These are phyloP conservation scores for Oryza glumipatula DNA, from an alignment of 176 grass and related monocot species.

Conservation along the genomic window DNA sequence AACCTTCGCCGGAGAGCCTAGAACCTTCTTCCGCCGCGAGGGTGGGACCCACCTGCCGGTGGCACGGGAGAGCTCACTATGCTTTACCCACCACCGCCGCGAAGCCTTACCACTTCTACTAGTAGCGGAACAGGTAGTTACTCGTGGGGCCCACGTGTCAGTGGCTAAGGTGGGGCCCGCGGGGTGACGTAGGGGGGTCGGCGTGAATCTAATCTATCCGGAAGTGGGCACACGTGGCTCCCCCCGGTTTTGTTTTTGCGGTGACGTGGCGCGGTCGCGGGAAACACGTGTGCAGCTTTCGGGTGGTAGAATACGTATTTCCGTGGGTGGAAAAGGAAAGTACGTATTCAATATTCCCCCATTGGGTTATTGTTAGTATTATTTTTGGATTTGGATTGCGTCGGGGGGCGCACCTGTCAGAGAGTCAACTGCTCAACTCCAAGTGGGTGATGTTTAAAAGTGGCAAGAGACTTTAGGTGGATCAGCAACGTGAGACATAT, in stretches of 20 bases:
- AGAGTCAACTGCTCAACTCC: background rate
- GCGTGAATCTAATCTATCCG: background rate
- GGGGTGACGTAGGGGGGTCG: constrained; percentile 28
- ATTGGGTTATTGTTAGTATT: no score
- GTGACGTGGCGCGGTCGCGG: background rate
- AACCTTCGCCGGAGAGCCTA: no score
- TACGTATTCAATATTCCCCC: no score
- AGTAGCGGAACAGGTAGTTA: background rate
- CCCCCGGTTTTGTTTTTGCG: background rate
- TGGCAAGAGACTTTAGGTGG: no score
- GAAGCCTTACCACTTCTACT: no score
- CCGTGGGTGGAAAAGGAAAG: no score
- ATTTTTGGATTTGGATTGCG: background rate
- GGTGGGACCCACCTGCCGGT: constrained; percentile 31
- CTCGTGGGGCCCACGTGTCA: background rate
- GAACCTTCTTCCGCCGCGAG: constrained; percentile 6
- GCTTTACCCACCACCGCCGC: no score
- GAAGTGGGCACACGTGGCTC: constrained; percentile 1
- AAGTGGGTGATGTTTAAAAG: no score
- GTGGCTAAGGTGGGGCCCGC: background rate
- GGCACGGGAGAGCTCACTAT: background rate
- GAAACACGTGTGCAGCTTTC: background rate
- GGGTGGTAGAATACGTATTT: background rate
- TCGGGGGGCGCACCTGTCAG: background rate
- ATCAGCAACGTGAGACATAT: no score